A percentile compares a stretch with the other conserved stretches of the same genome.
Evolutionary conservation across 208 protist species (phyloP).

Genomic region (Trypanosoma melophagium): DNA sequence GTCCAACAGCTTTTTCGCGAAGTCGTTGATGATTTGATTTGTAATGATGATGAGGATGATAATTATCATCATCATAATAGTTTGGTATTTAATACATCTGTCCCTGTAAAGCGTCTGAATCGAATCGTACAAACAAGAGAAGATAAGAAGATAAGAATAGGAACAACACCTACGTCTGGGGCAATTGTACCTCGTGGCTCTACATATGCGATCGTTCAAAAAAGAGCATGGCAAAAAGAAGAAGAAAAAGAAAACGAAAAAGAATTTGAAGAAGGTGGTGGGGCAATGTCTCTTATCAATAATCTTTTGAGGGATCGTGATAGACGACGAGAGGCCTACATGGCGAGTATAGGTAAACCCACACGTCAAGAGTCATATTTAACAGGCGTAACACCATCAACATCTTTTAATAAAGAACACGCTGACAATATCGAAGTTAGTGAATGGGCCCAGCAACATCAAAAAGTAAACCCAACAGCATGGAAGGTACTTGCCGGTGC

Average conservation of each 20-base stretch:
- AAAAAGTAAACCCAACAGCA: background rate
- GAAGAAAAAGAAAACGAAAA: background rate
- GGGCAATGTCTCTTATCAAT: conserved; percentile 11
- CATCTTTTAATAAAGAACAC: background rate
- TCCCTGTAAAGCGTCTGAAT: background rate
- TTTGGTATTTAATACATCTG: background rate
- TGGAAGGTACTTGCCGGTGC: conserved; percentile 21
- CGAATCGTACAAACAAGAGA: too few species aligned
- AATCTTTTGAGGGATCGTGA: conserved; percentile 25
- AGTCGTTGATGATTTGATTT: background rate
- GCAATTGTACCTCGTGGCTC: too few species aligned
- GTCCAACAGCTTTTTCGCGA: conserved; percentile 13
- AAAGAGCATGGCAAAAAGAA: too few species aligned
- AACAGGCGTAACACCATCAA: background rate
- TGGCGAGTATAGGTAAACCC: background rate
- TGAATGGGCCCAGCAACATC: conserved; percentile 5
- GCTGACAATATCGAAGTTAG: background rate
- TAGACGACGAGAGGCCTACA: conserved; percentile 15
- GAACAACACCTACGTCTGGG: too few species aligned
- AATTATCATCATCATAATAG: background rate
- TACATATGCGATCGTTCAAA: too few species aligned
- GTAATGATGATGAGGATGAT: background rate
- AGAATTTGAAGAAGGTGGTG: background rate
- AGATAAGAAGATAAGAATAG: too few species aligned
- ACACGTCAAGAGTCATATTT: too few species aligned